A percentile compares a stretch with the other conserved stretches of the same genome.
phyloP scores from a whole-genome alignment of 2,329 filamentous ascomycete genomes.

The Dothistroma septosporum region DNA sequence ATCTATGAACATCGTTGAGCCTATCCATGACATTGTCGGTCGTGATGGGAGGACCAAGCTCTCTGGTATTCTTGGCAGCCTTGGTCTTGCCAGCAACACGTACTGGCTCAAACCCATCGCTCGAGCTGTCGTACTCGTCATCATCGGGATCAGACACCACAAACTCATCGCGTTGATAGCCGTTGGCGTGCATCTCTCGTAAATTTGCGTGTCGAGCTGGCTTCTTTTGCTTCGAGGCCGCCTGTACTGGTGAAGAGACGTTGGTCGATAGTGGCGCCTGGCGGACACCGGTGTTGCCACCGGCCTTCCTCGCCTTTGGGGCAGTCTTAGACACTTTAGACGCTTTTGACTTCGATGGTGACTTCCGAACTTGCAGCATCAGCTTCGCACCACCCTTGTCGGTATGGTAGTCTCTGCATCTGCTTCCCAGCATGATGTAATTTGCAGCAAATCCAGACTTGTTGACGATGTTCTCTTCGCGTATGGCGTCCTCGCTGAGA shows the following conservation, averaged over 20 bases:
- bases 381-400: slow-evolving; percentile 42
- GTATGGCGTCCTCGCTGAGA: slow-evolving; percentile 67
- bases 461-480: slow-evolving; percentile 52
- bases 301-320: slow-evolving; percentile 34
- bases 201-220: slow-evolving; percentile 24
- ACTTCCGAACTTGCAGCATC: slow-evolving; percentile 50
- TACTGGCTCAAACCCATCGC: slow-evolving; percentile 47
- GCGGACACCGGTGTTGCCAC: slow-evolving; percentile 28
- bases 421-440: slow-evolving; percentile 57
- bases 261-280: slow-evolving; percentile 61
- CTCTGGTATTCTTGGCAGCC: slow-evolving; percentile 36
- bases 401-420: slow-evolving; percentile 45
- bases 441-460: slow-evolving; percentile 63
- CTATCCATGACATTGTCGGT: slow-evolving; percentile 51
- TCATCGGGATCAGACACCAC: slow-evolving; percentile 33
- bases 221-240: slow-evolving; percentile 39
- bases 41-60: slow-evolving; percentile 57
- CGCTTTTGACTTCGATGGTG: slow-evolving; percentile 20
- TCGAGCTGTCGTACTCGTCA: slow-evolving; percentile 29
- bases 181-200: slow-evolving; percentile 30
- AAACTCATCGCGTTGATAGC: slow-evolving; percentile 37
- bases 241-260: slow-evolving; percentile 60
- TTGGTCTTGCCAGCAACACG: slow-evolving; percentile 35
- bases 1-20: slow-evolving; percentile 58
- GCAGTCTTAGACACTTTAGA: slow-evolving; percentile 32